Conservation (phyloP, 345 rosid genomes). For the sweet orange (Citrus sinensis) region DVS_A1.0 CM039164.1:210001-210500, state of each 20-base stretch:
- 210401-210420: background rate
- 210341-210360: background rate
- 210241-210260: background rate
- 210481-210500: constrained; percentile 59
- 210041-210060: constrained; percentile 70
- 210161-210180: background rate
- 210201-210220: background rate
- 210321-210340: background rate
- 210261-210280: background rate
- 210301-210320: background rate
- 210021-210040: background rate
- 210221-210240: background rate
- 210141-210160: background rate
- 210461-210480: constrained; percentile 46
- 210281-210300: too few relatives aligned
- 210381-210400: background rate
- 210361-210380: background rate
- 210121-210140: constrained; percentile 60
- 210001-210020: background rate
- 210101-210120: constrained; percentile 75
- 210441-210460: background rate
- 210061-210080: constrained; percentile 56
- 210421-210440: background rate
- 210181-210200: background rate
- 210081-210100: constrained; percentile 73